These are phyloP conservation scores for Leptoxyphium fumago DNA, from an alignment of 2,329 filamentous ascomycete species.

Conservation along the genomic window DNA sequence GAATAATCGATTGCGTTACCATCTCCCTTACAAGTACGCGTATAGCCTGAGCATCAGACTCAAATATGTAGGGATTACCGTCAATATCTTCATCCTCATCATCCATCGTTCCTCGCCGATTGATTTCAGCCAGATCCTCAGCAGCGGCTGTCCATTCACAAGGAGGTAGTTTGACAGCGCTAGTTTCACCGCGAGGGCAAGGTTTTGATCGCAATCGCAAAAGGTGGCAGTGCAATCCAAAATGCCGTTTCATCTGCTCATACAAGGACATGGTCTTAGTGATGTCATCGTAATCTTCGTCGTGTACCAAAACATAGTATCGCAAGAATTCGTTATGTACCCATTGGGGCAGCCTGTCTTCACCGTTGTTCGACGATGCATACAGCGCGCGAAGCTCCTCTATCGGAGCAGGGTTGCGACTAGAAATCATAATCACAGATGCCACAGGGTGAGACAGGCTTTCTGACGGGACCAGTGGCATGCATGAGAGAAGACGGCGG, in stretches of 20 bases:
- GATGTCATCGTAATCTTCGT: conserved; percentile 91
- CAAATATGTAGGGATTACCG: conserved; percentile 67
- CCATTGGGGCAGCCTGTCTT: conserved; percentile 62
- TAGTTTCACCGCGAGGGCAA: conserved; percentile 80
- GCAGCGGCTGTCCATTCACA: conserved; percentile 80
- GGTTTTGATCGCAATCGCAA: conserved; percentile 71
- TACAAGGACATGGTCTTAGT: conserved; percentile 77
- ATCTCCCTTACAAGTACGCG: conserved; percentile 85
- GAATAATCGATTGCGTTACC: conserved; percentile 85
- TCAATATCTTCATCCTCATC: conserved; percentile 44
- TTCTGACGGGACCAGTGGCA: conserved; percentile 70
- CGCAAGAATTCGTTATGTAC: conserved; percentile 82
- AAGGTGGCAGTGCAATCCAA: conserved; percentile 88
- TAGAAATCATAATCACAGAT: conserved; percentile 89
- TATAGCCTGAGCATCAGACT: conserved; percentile 80
- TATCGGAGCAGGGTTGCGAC: conserved; percentile 67
- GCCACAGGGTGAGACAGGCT: conserved; percentile 91
- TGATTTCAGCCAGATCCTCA: conserved; percentile 68
- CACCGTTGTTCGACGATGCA: conserved; percentile 64
- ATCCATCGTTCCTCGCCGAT: conserved; percentile 36
- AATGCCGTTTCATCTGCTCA: conserved; percentile 98
- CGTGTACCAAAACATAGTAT: conserved; percentile 92
- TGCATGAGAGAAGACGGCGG: conserved; percentile 63
- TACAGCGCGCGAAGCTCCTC: conserved; percentile 78
- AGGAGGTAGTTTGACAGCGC: conserved; percentile 65